Conservation (phyloP, 768 basidiomycete species). For the Suillus subalutaceus region DNA sequence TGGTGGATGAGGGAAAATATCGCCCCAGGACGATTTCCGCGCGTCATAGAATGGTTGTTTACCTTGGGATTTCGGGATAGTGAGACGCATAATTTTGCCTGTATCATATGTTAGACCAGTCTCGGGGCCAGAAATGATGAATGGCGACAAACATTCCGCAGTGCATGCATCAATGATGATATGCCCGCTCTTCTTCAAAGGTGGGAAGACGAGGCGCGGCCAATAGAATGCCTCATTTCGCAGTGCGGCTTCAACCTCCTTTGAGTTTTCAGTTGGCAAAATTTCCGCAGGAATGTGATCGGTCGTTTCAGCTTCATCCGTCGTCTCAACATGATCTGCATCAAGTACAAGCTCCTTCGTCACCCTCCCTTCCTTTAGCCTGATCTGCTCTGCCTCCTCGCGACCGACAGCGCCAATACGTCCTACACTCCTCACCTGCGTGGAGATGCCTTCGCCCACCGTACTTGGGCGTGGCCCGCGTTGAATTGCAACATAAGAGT, state of each 20-base stretch:
- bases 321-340: constrained; percentile 17
- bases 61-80: constrained; percentile 92
- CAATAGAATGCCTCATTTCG: constrained; percentile 80
- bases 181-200: constrained; percentile 89
- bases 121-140: constrained; percentile 5
- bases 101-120: constrained; percentile 3
- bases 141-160: constrained; percentile 57
- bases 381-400: constrained; percentile 32
- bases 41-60: constrained; percentile 95
- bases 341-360: constrained; percentile 29
- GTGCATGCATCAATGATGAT: constrained; percentile 90
- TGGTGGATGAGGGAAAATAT: constrained; percentile 88
- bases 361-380: constrained; percentile 17
- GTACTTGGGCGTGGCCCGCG: constrained; percentile 68
- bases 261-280: constrained; percentile 11
- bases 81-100: constrained; percentile 93
- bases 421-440: constrained; percentile 20
- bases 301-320: constrained; percentile 1
- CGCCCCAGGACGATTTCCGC: constrained; percentile 92
- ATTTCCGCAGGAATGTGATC: constrained; percentile 14
- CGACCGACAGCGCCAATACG: constrained; percentile 34
- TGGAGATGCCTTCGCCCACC: constrained; percentile 3
- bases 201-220: constrained; percentile 93
- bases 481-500: constrained; percentile 89
- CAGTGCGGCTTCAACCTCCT: constrained; percentile 54